These are phyloP conservation scores for Pseudozyma flocculosa DNA, from an alignment of 1,284 basidiomycete genomes.

Conservation along the genomic window DNA sequence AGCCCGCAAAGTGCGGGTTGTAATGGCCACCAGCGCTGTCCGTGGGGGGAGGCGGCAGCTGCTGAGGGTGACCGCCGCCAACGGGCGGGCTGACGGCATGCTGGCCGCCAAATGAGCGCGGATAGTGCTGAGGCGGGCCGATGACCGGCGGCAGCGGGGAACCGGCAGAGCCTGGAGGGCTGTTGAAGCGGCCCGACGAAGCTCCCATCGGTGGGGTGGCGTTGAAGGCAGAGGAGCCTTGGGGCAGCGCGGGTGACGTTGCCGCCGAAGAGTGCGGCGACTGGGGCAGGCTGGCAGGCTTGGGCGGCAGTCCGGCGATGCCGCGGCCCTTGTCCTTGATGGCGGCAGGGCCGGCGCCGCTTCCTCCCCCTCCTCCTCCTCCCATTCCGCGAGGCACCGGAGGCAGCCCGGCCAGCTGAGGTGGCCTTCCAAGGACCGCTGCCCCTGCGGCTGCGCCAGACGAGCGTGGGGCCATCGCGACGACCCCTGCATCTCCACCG, in stretches of 20 bases:
- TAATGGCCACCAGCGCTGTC: slow-evolving; percentile 20
- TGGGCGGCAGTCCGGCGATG: background rate
- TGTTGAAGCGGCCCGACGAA: background rate
- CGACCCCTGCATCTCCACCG: background rate
- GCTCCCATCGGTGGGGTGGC: background rate
- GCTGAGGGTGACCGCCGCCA: too few relatives aligned
- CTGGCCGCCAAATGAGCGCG: background rate
- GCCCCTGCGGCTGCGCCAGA: too few relatives aligned
- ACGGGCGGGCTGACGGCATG: too few relatives aligned
- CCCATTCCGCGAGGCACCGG: too few relatives aligned
- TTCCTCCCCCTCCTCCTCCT: too few relatives aligned
- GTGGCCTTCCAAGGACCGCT: too few relatives aligned
- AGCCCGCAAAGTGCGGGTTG: slow-evolving; percentile 24
- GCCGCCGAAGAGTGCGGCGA: background rate
- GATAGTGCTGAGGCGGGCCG: background rate
- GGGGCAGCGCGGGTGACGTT: background rate
- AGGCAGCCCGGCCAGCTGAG: too few relatives aligned
- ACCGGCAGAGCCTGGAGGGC: background rate
- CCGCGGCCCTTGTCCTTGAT: background rate
- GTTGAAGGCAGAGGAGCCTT: background rate
- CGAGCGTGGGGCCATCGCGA: too few relatives aligned
- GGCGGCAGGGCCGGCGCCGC: too few relatives aligned
- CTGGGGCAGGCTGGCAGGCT: background rate
- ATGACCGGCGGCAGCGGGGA: too few relatives aligned
- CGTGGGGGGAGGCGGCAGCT: too few relatives aligned